phyloP scores from a whole-genome alignment of 2,329 filamentous ascomycete genomes.

The Helotiales sp. region DNA sequence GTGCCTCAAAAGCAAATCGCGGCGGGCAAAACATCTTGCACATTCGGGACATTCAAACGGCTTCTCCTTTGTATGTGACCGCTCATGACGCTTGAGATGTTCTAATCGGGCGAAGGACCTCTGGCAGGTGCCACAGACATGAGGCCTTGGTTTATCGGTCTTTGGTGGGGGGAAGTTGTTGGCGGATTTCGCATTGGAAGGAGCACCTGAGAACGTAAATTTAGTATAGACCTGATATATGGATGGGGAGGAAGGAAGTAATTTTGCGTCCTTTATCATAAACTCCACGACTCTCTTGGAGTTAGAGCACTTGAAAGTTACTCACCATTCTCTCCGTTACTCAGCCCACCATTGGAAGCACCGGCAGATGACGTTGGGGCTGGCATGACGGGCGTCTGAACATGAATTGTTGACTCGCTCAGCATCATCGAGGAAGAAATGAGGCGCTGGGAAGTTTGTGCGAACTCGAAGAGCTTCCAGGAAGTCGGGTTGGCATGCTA shows the following conservation, averaged over 20 bases:
- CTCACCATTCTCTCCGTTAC: slow-evolving; percentile 34
- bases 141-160: slow-evolving; percentile 94
- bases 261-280: slow-evolving; percentile 5
- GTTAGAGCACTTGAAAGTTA: slow-evolving; percentile 1
- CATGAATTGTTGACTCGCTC: slow-evolving; percentile 28
- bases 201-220: slow-evolving; percentile 11
- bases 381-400: slow-evolving; percentile 32
- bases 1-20: slow-evolving; percentile 88
- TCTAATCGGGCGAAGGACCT: slow-evolving; percentile 93
- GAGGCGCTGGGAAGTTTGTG: slow-evolving; percentile 17
- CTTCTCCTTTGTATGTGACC: slow-evolving; percentile 97
- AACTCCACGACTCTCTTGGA: background rate
- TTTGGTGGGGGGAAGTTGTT: slow-evolving; percentile 72
- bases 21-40: slow-evolving; percentile 87
- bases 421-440: slow-evolving; percentile 25
- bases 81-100: slow-evolving; percentile 94
- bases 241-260: slow-evolving; percentile 13
- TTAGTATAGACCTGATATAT: slow-evolving; percentile 14
- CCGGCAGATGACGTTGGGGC: slow-evolving; percentile 31
- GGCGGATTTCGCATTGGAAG: slow-evolving; percentile 28
- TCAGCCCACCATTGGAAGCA: slow-evolving; percentile 28
- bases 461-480: slow-evolving; percentile 23
- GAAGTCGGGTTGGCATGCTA: slow-evolving; percentile 29
- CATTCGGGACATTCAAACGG: slow-evolving; percentile 97
- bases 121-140: slow-evolving; percentile 88